Evolutionary conservation across 371 early-diverging fungal species (phyloP).

Genomic region (Saksenaea vasiformis): DNA sequence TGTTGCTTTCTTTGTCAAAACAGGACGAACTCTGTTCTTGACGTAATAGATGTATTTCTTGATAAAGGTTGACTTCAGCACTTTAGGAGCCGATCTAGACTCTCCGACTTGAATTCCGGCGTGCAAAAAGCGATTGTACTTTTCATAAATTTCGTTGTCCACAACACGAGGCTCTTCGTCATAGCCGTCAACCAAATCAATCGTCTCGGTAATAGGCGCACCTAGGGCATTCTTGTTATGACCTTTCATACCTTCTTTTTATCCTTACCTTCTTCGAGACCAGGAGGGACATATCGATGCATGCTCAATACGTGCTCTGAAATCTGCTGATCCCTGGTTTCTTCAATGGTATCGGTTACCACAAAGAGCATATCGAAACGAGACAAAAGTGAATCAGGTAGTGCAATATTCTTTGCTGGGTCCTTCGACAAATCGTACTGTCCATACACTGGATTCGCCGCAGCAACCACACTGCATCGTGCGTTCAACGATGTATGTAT

Average conservation of each 20-base stretch:
- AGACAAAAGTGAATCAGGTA: constrained; percentile 96
- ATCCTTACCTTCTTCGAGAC: constrained; percentile 78
- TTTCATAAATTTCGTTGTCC: constrained; percentile 71
- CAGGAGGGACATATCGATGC: constrained; percentile 90
- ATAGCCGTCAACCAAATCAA: constrained; percentile 51
- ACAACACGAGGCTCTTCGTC: constrained; percentile 58
- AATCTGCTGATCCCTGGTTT: constrained; percentile 83
- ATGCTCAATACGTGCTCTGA: constrained; percentile 91
- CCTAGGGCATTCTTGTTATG: constrained; percentile 34
- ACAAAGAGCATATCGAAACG: constrained; percentile 99
- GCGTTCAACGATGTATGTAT: constrained; percentile 99
- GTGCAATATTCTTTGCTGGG: constrained; percentile 96
- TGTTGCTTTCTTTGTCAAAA: constrained; percentile 71
- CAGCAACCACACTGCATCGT: constrained; percentile 98
- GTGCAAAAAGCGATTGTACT: constrained; percentile 74
- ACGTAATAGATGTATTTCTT: constrained; percentile 89
- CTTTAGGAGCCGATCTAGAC: constrained; percentile 45
- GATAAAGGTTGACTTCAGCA: constrained; percentile 76
- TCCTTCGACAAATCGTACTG: constrained; percentile 78
- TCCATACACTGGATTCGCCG: constrained; percentile 99
- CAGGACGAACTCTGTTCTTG: constrained; percentile 73
- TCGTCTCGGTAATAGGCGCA: constrained; percentile 66
- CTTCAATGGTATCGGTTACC: constrained; percentile 89
- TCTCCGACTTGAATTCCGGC: constrained; percentile 50
- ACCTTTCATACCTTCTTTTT: constrained; percentile 9